Evolutionary conservation across 768 basidiomycete genomes (phyloP), one percentile per base, ranked within the genome.

Genomic region (Lyophyllum atratum): DNA sequence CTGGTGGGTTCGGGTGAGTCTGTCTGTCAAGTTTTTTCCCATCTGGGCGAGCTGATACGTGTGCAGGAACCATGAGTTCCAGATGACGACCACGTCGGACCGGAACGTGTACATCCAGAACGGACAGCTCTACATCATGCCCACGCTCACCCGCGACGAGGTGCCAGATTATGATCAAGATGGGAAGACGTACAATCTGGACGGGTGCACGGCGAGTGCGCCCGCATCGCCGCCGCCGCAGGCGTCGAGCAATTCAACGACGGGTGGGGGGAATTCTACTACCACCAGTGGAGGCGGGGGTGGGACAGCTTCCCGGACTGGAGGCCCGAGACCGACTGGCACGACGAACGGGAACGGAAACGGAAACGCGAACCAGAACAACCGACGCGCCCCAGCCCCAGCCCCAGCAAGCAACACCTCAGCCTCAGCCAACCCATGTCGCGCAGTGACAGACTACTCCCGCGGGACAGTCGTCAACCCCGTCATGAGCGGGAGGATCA

Each of bases 81-180:
- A 93, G 67, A 92, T 92, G 83, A 85, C 89, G 2, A 89, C 89
- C 1, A 64, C 69, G 10, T 78, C 78, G 1, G 56, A 76, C 14
- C 83, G 81, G 66, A 92, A 90, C 65, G 80, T 87, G 3, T 91
- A 82, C 70, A 72, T 93, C 42, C 70, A 79, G 42, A 79, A 92
- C 70, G 83, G 82, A 6, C 76, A 84, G 54, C 83, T 95, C 34
- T 94, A 92, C 72, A 82, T 95, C 65, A 80, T 86, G 42, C 93
- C 93, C 1, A 93, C 92, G 9, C 79, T 94, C 54, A 92, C 92
- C 0, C 78, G 83, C 1, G 85, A 89, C 64, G 70, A 72, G 33
- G 79, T 85, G 56, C 76, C 71, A 34, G 73, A 74, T 56, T 65
- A 87, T 31, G 46, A 51, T 29, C 65, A 83, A 42, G 77, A 90